Evolutionary conservation across 805 yeast species (phyloP).

Genomic region (Starmerella ratchasimensis): DNA sequence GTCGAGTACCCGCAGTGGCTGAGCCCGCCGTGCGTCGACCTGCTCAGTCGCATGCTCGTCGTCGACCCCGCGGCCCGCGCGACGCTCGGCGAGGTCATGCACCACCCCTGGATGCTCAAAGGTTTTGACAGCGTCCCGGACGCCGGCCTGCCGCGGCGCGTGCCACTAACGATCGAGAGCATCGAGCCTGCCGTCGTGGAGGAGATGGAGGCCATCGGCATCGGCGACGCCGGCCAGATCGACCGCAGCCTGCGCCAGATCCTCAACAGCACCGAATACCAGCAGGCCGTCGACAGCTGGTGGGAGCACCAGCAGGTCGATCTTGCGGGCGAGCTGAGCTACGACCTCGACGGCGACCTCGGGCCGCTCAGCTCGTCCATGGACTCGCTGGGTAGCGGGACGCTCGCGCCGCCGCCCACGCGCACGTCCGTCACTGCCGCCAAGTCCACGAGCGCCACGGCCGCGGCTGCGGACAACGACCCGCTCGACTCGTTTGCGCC

Average conservation of each 20-base stretch:
- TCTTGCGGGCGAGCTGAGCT: not conserved
- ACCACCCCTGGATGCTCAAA: conserved; percentile 89
- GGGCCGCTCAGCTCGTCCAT: no score
- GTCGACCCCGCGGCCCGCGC: conserved; percentile 81
- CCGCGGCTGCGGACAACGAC: conserved; percentile 22
- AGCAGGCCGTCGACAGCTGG: conserved; percentile 51
- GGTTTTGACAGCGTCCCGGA: conserved; percentile 68
- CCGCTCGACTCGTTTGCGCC: conserved; percentile 88
- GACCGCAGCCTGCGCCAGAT: conserved; percentile 40
- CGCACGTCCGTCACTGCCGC: no score
- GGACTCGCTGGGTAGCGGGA: not conserved
- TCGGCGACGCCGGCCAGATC: conserved; percentile 51
- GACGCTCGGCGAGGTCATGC: conserved; percentile 56
- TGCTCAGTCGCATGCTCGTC: conserved; percentile 77
- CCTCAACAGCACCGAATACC: conserved; percentile 53
- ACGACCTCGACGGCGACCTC: not conserved
- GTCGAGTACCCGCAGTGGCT: conserved; percentile 82
- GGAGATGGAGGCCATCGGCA: conserved; percentile 65
- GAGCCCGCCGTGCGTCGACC: conserved; percentile 64
- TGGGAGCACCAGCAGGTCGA: conserved; percentile 21
- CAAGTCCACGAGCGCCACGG: no score
- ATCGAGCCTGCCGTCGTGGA: conserved; percentile 51
- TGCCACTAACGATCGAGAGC: conserved; percentile 53
- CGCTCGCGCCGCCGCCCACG: not conserved
- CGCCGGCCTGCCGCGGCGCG: conserved; percentile 61